These are phyloP conservation scores for Podospora anserina DNA, from an alignment of 495 filamentous ascomycete species.

Conservation along the genomic window DNA sequence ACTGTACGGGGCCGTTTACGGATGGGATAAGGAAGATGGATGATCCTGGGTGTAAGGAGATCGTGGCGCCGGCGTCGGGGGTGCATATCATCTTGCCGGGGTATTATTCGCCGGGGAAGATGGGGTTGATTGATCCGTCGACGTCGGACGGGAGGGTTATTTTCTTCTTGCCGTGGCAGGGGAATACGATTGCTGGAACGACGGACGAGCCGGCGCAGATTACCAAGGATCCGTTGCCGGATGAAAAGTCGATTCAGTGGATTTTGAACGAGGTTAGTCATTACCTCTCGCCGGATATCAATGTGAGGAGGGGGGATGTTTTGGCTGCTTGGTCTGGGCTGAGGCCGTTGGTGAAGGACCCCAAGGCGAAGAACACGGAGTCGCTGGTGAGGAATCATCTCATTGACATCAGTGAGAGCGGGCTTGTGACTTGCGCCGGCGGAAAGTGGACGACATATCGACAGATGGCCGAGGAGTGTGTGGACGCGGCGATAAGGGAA, in stretches of 20 bases:
- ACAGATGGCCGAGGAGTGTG: conserved; percentile 97
- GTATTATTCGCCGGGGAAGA: conserved; percentile 90
- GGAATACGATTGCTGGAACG: conserved; percentile 97
- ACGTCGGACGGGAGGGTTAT: conserved; percentile 97
- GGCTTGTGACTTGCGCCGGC: conserved; percentile 90
- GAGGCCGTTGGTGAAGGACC: conserved; percentile 89
- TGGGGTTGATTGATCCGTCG: conserved; percentile 93
- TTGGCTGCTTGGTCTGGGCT: conserved; percentile 96
- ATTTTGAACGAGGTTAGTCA: conserved; percentile 87
- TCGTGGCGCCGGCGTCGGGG: conserved; percentile 90
- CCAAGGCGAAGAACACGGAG: conserved; percentile 88
- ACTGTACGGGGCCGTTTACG: conserved; percentile 94
- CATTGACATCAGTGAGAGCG: conserved; percentile 79
- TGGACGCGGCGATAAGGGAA: conserved; percentile 78
- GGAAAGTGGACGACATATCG: conserved; percentile 99
- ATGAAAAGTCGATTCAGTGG: conserved; percentile 94
- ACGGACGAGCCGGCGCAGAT: conserved; percentile 87
- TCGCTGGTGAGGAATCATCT: conserved; percentile 95
- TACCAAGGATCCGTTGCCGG: conserved; percentile 76
- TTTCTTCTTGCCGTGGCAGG: conserved; percentile 99
- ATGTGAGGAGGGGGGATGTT: conserved; percentile 88
- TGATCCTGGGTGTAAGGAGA: conserved; percentile 66
- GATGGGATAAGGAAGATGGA: conserved; percentile 93
- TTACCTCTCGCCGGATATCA: conserved; percentile 91
- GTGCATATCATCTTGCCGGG: conserved; percentile 94